phyloP scores from a whole-genome alignment of 2,329 filamentous ascomycete genomes.

The Zopfia rhizophila region DNA sequence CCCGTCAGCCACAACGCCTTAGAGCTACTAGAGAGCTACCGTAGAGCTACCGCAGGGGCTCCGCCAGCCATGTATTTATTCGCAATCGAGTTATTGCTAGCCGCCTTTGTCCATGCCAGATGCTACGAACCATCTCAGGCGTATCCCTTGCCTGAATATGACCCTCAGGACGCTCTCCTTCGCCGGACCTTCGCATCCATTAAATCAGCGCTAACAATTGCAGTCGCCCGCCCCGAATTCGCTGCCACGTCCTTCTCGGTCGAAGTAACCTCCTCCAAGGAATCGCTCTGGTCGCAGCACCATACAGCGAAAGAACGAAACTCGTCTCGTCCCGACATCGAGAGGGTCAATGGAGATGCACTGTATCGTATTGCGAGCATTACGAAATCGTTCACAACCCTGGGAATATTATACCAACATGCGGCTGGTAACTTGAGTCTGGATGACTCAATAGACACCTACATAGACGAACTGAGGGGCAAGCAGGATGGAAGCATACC shows the following conservation, averaged over 20 bases:
- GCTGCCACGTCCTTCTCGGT: conserved; percentile 52
- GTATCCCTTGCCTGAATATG: conserved; percentile 49
- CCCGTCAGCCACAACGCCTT: conserved; percentile 4
- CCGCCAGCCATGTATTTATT: too few species aligned
- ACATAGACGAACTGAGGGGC: conserved; percentile 43
- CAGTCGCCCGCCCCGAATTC: conserved; percentile 42
- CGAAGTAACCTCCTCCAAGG: conserved; percentile 51
- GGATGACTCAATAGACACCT: conserved; percentile 46
- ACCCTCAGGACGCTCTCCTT: conserved; percentile 37
- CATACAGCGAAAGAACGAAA: conserved; percentile 52
- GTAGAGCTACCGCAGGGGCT: not conserved
- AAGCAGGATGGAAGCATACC: conserved; percentile 42
- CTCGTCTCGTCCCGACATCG: conserved; percentile 47
- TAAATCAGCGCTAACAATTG: conserved; percentile 30
- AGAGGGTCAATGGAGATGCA: conserved; percentile 50
- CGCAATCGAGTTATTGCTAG: conserved; percentile 18
- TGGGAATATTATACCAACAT: conserved; percentile 46
- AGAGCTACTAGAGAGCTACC: not conserved
- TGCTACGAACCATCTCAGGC: conserved; percentile 53
- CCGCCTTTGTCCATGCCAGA: conserved; percentile 25
- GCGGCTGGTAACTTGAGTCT: conserved; percentile 46
- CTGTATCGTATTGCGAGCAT: conserved; percentile 55
- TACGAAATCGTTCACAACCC: conserved; percentile 47
- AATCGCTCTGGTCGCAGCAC: conserved; percentile 51
- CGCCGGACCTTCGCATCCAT: conserved; percentile 44